Conservation (phyloP, 2,329 filamentous ascomycete species). For the Pyrenochaeta sp. region DNA sequence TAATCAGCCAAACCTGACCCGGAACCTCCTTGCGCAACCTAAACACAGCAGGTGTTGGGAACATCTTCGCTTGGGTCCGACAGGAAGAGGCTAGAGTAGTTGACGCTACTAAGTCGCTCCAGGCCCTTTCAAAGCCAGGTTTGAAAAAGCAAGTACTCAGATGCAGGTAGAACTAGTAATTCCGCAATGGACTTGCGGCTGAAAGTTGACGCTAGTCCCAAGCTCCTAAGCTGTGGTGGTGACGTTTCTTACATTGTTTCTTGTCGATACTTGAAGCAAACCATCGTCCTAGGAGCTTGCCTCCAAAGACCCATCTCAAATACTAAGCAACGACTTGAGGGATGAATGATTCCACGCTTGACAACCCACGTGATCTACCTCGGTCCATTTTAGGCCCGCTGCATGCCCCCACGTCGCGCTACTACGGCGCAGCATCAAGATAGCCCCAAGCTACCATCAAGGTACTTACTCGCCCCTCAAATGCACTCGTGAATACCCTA, state of each 20-base stretch:
- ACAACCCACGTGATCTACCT: constrained; percentile 19
- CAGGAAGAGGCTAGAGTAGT: not conserved
- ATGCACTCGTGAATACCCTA: constrained; percentile 13
- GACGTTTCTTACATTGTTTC: not conserved
- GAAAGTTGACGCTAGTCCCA: not conserved
- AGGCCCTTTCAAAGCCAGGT: not conserved
- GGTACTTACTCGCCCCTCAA: constrained; percentile 36
- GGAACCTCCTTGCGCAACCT: not conserved
- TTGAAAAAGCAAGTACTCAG: not conserved
- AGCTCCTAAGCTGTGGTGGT: not conserved
- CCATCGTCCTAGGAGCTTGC: not conserved
- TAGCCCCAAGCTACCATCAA: constrained; percentile 39
- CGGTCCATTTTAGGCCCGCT: constrained; percentile 13
- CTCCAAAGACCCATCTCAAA: not conserved
- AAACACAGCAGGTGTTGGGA: not conserved
- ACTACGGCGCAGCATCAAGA: constrained; percentile 18
- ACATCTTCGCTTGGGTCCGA: not conserved
- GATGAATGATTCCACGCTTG: not conserved
- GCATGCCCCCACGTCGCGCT: constrained; percentile 27
- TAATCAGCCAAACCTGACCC: not conserved
- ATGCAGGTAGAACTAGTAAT: not conserved
- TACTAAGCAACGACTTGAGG: not conserved
- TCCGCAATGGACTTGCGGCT: not conserved
- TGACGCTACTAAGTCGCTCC: not conserved
- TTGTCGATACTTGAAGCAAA: too few species aligned